Percentiles rank a stretch among this genome's conserved stretches.
phyloP scores from a whole-genome alignment of 2,329 filamentous ascomycete genomes.

The Cyphellophora europaea region DNA sequence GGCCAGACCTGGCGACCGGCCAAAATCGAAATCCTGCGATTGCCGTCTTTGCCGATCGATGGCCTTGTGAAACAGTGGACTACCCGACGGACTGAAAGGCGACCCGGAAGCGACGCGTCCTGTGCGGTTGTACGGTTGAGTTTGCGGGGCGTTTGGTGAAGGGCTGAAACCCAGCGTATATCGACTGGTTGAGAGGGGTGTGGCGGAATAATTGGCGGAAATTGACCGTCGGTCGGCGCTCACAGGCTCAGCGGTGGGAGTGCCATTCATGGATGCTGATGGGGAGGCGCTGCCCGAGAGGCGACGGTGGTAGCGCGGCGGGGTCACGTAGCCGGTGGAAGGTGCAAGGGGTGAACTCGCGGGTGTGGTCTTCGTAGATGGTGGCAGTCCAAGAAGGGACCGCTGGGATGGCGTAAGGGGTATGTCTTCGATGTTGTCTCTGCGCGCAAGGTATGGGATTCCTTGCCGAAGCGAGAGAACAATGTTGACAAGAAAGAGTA shows the following conservation, averaged over 20 bases:
- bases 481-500: constrained; percentile 63
- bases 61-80: constrained; percentile 60
- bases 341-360: constrained; percentile 76
- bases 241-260: too few species aligned
- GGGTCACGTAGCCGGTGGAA: constrained; percentile 49
- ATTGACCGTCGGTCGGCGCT: constrained; percentile 37
- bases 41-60: constrained; percentile 30
- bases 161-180: constrained; percentile 11
- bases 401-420: constrained; percentile 85
- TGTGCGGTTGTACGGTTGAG: constrained; percentile 14
- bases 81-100: constrained; percentile 35
- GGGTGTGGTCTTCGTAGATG: constrained; percentile 50
- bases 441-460: constrained; percentile 42
- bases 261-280: constrained; percentile 18
- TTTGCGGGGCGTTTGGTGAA: constrained; percentile 25
- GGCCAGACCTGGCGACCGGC: constrained; percentile 8
- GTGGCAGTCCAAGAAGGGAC: constrained; percentile 69
- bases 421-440: constrained; percentile 78
- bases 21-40: constrained; percentile 9
- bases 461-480: constrained; percentile 62
- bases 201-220: constrained; percentile 17
- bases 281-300: constrained; percentile 50
- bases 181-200: constrained; percentile 14
- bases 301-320: constrained; percentile 37
- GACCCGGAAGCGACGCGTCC: constrained; percentile 31